Percentiles rank a stretch among this genome's conserved stretches.
Conservation (phyloP, 2,329 filamentous ascomycete genomes). For the Ophiostoma populinum region DNA sequence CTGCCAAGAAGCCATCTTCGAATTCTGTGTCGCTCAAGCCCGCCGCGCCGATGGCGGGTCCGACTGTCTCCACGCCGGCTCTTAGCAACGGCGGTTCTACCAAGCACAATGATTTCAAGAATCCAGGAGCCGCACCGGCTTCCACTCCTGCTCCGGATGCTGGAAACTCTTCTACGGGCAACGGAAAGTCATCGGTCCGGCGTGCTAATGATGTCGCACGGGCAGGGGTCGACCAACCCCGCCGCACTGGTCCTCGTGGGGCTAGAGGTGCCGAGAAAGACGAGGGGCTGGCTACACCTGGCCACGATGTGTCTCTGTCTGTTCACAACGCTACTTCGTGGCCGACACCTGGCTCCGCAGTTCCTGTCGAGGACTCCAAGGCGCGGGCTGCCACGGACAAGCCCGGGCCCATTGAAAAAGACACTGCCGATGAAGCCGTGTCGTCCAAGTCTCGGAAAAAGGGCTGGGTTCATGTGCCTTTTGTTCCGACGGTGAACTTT, state of each 20-base stretch:
- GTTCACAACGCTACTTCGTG: constrained; percentile 65
- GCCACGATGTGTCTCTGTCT: constrained; percentile 32
- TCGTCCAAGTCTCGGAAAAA: constrained; percentile 42
- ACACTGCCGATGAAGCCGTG: constrained; percentile 37
- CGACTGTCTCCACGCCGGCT: constrained; percentile 8
- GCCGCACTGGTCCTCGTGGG: constrained; percentile 27
- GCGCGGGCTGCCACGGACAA: constrained; percentile 41
- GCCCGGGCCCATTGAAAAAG: constrained; percentile 43
- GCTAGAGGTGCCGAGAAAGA: constrained; percentile 28
- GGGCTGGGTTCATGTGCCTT: constrained; percentile 70
- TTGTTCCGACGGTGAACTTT: constrained; percentile 72
- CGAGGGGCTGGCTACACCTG: constrained; percentile 14
- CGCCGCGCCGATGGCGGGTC: background rate
- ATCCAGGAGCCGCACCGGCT: constrained; percentile 8
- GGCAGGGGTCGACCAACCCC: constrained; percentile 19
- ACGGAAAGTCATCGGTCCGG: constrained; percentile 21
- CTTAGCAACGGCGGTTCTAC: constrained; percentile 1
- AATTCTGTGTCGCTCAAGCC: too few species aligned
- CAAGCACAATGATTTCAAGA: constrained; percentile 9
- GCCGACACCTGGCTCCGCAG: constrained; percentile 75
- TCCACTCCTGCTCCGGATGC: background rate
- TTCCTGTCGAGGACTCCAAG: constrained; percentile 52
- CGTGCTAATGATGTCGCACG: constrained; percentile 25
- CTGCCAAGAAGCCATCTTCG: constrained; percentile 38
- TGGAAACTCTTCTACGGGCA: constrained; percentile 20